Conservation (phyloP, 768 basidiomycete genomes). For the Naganishia vishniacii region DNA sequence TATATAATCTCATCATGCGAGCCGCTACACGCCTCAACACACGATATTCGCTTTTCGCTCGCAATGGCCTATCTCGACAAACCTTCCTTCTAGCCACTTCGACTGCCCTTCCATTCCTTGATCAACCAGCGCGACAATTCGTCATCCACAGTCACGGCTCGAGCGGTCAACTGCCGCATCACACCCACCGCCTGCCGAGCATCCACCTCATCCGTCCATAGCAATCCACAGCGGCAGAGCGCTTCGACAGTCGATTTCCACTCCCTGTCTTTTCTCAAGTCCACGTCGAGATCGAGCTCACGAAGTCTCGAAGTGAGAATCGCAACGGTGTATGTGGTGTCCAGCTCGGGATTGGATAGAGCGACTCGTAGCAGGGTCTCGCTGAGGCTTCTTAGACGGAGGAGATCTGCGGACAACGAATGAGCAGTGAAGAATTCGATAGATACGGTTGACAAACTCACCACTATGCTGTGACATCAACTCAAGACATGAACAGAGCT, state of each 20-base stretch:
- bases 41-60: background rate
- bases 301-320: slow-evolving; percentile 5
- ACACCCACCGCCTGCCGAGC: background rate
- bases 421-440: background rate
- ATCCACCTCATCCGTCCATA: slow-evolving; percentile 6
- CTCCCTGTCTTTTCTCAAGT: background rate
- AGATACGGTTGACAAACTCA: background rate
- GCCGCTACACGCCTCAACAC: too few relatives aligned
- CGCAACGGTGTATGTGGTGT: slow-evolving; percentile 1
- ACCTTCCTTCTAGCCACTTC: background rate
- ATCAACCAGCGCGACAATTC: slow-evolving; percentile 1
- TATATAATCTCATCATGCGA: too few relatives aligned
- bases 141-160: background rate
- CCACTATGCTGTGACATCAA: slow-evolving; percentile 10
- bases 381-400: slow-evolving; percentile 2
- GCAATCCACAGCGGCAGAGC: slow-evolving; percentile 15
- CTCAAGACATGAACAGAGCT: slow-evolving; percentile 4
- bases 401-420: background rate
- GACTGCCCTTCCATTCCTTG: slow-evolving; percentile 1
- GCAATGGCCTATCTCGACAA: background rate
- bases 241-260: slow-evolving; percentile 4
- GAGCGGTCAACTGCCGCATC: slow-evolving; percentile 4
- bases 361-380: slow-evolving; percentile 6
- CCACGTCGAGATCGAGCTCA: background rate
- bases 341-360: slow-evolving; percentile 6